Evolutionary conservation across 768 basidiomycete species (phyloP).

Genomic region (Lactarius indigo): DNA sequence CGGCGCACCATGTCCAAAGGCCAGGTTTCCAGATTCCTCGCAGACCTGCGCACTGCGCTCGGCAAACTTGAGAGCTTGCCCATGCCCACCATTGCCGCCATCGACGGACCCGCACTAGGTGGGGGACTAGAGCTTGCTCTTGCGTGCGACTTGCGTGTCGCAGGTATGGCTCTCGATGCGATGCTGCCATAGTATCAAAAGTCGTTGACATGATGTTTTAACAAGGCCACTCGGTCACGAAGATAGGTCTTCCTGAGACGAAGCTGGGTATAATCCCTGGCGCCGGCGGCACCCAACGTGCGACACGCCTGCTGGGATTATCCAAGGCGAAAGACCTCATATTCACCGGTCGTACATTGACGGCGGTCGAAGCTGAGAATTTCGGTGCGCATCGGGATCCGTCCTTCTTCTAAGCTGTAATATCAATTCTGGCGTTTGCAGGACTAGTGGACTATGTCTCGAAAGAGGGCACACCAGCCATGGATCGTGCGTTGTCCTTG

Average conservation of each 20-base stretch:
- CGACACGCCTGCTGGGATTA: slow-evolving; percentile 70
- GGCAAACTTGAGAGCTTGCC: slow-evolving; percentile 75
- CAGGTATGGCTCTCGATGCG: slow-evolving; percentile 49
- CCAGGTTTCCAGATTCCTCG: slow-evolving; percentile 76
- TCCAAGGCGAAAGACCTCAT: slow-evolving; percentile 85
- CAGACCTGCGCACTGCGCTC: slow-evolving; percentile 65
- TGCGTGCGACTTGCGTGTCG: slow-evolving; percentile 87
- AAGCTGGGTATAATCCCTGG: slow-evolving; percentile 82
- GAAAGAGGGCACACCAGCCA: slow-evolving; percentile 52
- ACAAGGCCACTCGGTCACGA: slow-evolving; percentile 62
- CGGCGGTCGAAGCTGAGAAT: slow-evolving; percentile 62
- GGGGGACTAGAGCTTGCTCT: slow-evolving; percentile 89
- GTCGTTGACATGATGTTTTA: background rate
- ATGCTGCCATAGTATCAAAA: background rate
- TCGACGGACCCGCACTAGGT: slow-evolving; percentile 90
- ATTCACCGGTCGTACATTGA: slow-evolving; percentile 71
- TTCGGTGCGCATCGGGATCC: slow-evolving; percentile 48
- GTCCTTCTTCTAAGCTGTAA: background rate
- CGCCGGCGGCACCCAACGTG: slow-evolving; percentile 85
- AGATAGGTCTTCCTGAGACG: slow-evolving; percentile 85
- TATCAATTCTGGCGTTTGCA: slow-evolving; percentile 33
- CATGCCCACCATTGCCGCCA: slow-evolving; percentile 87
- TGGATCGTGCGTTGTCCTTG: slow-evolving; percentile 67
- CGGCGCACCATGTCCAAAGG: slow-evolving; percentile 74
- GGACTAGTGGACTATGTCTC: slow-evolving; percentile 83